phyloP scores from a whole-genome alignment of 805 yeast species.

The Blastobotrys mokoenaii region DNA sequence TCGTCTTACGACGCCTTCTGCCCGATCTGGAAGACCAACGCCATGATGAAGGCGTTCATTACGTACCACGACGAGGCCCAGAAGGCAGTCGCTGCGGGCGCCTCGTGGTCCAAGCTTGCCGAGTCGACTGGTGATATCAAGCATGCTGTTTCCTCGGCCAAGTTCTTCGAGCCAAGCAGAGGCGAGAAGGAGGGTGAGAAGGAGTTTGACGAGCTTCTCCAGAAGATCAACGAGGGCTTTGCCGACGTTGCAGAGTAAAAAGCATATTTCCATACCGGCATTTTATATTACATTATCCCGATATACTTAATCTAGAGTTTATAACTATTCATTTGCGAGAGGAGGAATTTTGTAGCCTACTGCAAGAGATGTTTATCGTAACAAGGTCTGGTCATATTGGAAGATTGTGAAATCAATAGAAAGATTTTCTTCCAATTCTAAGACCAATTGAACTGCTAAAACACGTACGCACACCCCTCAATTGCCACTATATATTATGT shows the following conservation, averaged over 20 bases:
- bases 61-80: conserved; percentile 95
- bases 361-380: too few relatives aligned
- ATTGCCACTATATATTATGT: too few relatives aligned
- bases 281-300: neutral
- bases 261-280: neutral
- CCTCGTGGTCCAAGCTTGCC: conserved; percentile 85
- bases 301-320: neutral
- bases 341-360: too few relatives aligned
- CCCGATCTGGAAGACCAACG: conserved; percentile 98
- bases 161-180: conserved; percentile 90
- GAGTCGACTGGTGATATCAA: conserved; percentile 87
- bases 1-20: conserved; percentile 98
- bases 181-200: conserved; percentile 73
- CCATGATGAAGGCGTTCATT: conserved; percentile 94
- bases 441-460: too few relatives aligned
- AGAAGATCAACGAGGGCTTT: conserved; percentile 78
- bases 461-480: too few relatives aligned
- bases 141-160: conserved; percentile 88
- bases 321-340: too few relatives aligned
- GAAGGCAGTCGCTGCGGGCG: conserved; percentile 89
- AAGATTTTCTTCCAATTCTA: too few relatives aligned
- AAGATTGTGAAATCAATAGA: too few relatives aligned
- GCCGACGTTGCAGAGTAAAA: conserved; percentile 86
- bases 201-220: conserved; percentile 69
- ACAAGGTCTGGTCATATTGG: too few relatives aligned